Evolutionary conservation across 352 stramenopile species (phyloP).

Genomic region (Phytophthora fragariae): DNA sequence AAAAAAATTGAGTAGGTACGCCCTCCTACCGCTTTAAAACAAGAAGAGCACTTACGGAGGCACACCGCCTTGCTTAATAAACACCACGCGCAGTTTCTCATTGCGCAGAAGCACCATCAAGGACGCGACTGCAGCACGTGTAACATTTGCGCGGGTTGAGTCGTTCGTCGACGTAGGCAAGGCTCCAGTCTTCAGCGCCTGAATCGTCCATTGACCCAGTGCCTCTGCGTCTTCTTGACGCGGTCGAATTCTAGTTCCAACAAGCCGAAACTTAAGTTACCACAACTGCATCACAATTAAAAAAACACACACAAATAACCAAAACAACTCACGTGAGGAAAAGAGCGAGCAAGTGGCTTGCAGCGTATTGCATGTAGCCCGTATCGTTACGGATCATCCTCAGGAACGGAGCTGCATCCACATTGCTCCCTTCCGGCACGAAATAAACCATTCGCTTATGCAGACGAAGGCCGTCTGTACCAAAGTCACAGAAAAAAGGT

Average conservation of each 20-base stretch:
- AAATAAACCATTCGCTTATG: conserved; percentile 86
- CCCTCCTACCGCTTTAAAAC: conserved; percentile 1
- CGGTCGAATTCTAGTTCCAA: conserved; percentile 62
- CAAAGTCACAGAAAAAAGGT: neutral
- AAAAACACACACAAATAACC: neutral
- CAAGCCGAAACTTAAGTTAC: neutral
- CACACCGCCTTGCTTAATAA: conserved; percentile 92
- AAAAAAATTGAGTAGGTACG: conserved; percentile 1
- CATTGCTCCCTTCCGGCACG: conserved; percentile 70
- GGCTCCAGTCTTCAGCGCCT: conserved; percentile 72
- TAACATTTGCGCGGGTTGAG: conserved; percentile 74
- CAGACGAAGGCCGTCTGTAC: conserved; percentile 74
- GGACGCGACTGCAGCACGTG: conserved; percentile 88
- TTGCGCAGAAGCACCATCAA: conserved; percentile 94
- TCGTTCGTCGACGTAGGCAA: conserved; percentile 66
- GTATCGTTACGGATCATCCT: conserved; percentile 87
- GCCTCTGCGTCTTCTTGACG: conserved; percentile 84
- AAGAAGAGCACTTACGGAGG: conserved; percentile 71
- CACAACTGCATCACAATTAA: neutral
- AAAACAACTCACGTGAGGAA: conserved; percentile 72
- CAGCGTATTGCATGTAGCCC: conserved; percentile 87
- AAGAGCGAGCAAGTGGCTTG: conserved; percentile 80
- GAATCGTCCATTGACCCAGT: conserved; percentile 80
- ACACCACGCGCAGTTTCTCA: conserved; percentile 89
- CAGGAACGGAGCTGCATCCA: conserved; percentile 84